Base-by-base conservation (phyloP, 2,329 filamentous ascomycete species). In the Calonectria hawksworthii region DNA sequence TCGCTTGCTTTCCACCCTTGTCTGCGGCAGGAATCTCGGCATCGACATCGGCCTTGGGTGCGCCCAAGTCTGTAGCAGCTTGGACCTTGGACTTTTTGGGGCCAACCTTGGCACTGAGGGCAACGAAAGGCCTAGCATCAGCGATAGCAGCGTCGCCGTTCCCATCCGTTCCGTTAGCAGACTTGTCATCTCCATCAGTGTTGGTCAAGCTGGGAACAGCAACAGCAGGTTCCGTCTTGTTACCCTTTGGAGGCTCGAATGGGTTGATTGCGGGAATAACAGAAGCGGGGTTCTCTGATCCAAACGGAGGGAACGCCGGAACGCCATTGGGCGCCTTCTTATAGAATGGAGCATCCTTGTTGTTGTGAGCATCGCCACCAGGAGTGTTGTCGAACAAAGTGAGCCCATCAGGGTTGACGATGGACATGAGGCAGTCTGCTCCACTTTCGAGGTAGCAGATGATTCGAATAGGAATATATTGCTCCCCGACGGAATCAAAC, bases 371-470 rank as follows among this genome's bases (percentile, higher is more conserved):
- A 38, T 50, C 52, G n/a, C 54, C 67, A 5, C 38, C 28, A 34
- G 52, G 36, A n/a, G 52, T 69, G 52, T 36, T 61, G 23, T 69
- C 67, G 28, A 61, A 69, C 26, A 69, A 8, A 2, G 36, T 36
- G 23, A 32, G 13, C n/a, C 52, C 67, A 30, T 23, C 23, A 36
- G 56, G 50, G 34, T 67, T 68, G 13, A 61, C 36, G 2, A 59
- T 13, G 10, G 51, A n/a, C 4, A 68, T 5, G 30, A 26, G 36
- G 18, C 56, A 68, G 23, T 47, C 51, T 28, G 32, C 3, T n/a
- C 41, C 73, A 28, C 51, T 64, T 21, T 70, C 68, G 18, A 61
- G 38, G 54, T 61, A 61, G 54, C 54, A 69, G 30, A 63, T 50
- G 41, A 69, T 50, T 9, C 67, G 67, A 14, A 69, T 61, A 21